These are phyloP conservation scores for Dioscorea cayenensis DNA, from an alignment of 116 monocot species.

Conservation along the genomic window DNA sequence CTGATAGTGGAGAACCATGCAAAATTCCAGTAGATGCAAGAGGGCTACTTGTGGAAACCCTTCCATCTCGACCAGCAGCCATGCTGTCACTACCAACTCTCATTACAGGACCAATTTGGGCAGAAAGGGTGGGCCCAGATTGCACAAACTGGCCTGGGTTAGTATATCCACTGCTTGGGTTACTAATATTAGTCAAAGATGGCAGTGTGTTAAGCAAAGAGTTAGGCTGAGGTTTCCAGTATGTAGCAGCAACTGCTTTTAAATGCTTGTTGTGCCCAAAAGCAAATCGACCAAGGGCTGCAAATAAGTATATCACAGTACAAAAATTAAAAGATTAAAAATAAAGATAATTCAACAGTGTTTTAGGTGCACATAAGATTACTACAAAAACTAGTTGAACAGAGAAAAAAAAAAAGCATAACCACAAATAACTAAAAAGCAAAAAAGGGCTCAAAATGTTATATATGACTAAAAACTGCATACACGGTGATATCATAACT, in stretches of 20 bases:
- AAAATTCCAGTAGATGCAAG: constrained; percentile 49
- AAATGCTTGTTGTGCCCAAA: constrained; percentile 74
- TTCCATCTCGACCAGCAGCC: constrained; percentile 51
- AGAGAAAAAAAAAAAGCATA: too few relatives aligned
- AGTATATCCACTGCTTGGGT: constrained; percentile 27
- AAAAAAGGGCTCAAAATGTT: too few relatives aligned
- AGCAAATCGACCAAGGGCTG: constrained; percentile 85
- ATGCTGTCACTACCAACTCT: constrained; percentile 58
- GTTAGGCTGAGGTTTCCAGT: constrained; percentile 80
- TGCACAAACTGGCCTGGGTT: constrained; percentile 45
- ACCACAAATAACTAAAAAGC: too few relatives aligned
- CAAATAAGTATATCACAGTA: constrained; percentile 8
- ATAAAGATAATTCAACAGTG: too few relatives aligned
- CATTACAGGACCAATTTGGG: constrained; percentile 50
- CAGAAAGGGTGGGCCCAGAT: constrained; percentile 32
- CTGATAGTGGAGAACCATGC: constrained; percentile 81
- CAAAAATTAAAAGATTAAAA: neutral
- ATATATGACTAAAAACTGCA: too few relatives aligned
- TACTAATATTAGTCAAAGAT: constrained; percentile 61
- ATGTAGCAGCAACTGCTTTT: constrained; percentile 66
- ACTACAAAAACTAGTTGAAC: too few relatives aligned
- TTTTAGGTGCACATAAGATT: too few relatives aligned
- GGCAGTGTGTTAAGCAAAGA: constrained; percentile 57
- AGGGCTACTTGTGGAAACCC: constrained; percentile 73
- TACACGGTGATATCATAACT: too few relatives aligned